Base-by-base conservation (phyloP, 164 flowering plant genomes). In the Liriodendron chinense region DNA sequence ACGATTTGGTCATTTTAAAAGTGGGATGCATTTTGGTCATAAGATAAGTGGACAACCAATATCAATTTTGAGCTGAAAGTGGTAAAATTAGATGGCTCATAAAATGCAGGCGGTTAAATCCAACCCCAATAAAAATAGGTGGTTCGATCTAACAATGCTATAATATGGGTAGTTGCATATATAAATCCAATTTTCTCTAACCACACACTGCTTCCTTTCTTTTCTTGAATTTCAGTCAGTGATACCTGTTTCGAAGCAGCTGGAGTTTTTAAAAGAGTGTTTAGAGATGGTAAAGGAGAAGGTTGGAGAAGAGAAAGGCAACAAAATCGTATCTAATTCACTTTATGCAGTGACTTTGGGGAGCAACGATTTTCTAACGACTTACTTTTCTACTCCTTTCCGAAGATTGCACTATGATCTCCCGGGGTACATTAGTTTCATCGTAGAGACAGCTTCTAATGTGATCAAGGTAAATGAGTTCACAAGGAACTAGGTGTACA, bases 291-390 rank as follows among this genome's bases (percentile, higher is more conserved):
- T 71, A 10, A 53, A 56, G 50, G 22, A 21, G 13, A n/a, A 71
- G 21, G 18, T 71, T 6, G 73, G 73, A 57, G 57, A 53, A 50
- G n/a, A 71, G 21, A 71, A 9, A 25, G 73, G 24, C 22, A 28
- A 56, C 23, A 3, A 21, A 13, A 53, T 71, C 16, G 50, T 22
- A 25, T 50, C 73, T 5, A 7, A 53, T 23, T 24, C 73, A 50
- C 50, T 71, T 14, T 71, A 21, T 25, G 28, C 9, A 12, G 43
- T 71, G 43, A 71, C n/a, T 6, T 22, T 50, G 57, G 73, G 73
- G 26, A 56, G 64, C 47, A 23, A 24, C 1, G 73, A 71, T 71
- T 71, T 8, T 21, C 72, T 49, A 53, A 13, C 50, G 4, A 56
- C 28, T 53, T 71, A 71, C 21, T 71, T 53, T 20, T 20, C 24